Evolutionary conservation across 192 early-diverging fungal species (phyloP).

Genomic region (Backusella mclennaniae): DNA sequence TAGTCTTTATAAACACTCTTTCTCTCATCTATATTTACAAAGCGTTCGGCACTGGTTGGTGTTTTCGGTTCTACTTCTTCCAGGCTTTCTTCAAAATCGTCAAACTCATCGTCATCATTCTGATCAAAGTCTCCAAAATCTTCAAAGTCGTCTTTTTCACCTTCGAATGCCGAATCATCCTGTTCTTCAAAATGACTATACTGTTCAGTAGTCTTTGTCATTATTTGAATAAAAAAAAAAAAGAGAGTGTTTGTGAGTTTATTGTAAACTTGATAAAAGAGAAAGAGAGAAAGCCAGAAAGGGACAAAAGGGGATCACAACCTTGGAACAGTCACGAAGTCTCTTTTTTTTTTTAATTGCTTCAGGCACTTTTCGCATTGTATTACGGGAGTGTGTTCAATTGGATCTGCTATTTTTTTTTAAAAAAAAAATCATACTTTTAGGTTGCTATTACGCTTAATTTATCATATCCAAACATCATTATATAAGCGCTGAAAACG

Average conservation of each 20-base stretch:
- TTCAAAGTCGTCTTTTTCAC: slow-evolving; percentile 3
- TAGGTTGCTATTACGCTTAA: too few relatives aligned
- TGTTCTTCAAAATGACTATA: neutral
- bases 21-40: neutral
- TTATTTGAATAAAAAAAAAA: neutral
- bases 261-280: neutral
- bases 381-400: too few relatives aligned
- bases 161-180: neutral
- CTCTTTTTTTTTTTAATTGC: neutral
- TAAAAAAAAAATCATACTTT: too few relatives aligned
- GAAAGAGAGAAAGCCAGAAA: neutral
- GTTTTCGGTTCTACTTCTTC: neutral
- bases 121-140: slow-evolving; percentile 10
- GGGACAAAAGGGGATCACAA: neutral
- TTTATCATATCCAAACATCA: too few relatives aligned
- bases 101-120: slow-evolving; percentile 33
- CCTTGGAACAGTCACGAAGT: slow-evolving; percentile 6
- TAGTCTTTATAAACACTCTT: neutral
- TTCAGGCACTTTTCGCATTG: neutral
- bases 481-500: too few relatives aligned
- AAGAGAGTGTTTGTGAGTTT: neutral
- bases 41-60: slow-evolving; percentile 10
- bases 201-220: neutral
- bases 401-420: too few relatives aligned
- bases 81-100: slow-evolving; percentile 23